Base-by-base conservation (phyloP, 768 basidiomycete genomes). In the Tephrocybe sp. region DNA sequence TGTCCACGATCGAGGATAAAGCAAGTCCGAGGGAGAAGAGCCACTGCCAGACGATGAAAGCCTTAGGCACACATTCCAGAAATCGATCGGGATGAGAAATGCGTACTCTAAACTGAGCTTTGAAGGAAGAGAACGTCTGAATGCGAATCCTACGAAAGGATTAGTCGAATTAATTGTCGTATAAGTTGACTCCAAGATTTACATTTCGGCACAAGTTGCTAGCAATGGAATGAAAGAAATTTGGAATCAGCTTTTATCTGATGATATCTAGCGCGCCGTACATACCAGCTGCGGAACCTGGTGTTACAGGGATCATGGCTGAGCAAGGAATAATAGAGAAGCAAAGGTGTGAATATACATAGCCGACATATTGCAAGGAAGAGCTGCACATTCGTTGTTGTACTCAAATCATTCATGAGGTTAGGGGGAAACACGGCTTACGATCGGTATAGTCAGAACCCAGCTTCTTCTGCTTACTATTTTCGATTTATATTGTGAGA, bases 11-110 rank as follows among this genome's bases (percentile, higher is more conserved):
- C 9, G 68, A 70, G 10, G 74, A 76, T 40, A 75, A 50, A 1
- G 72, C 69, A n/a, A 76, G 66, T 5, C 74, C 74, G 14, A 74
- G 64, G 13, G 74, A 71, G 43, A 76, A 76, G n/a, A 76, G 40
- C 72, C 73, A 76, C 74, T 76, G 46, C 30, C 34, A 16, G 30
- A 20, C 11, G 39, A 39, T 9, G 16, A 16, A 23, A 16, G 10
- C 48, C 16, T 11, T 13, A 26, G 20, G n/a, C 30, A n/a, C 11
- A 39, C 7, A n/a, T 17, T 41, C 10, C 5, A 20, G 5, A n/a
- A n/a, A n/a, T n/a, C n/a, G n/a, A n/a, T 19, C 34, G n/a, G 32
- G 17, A 35, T n/a, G 32, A 3, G 43, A 31, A 19, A 10, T 22
- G 23, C 3, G 11, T 51, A 67, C 63, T 10, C 54, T 48, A 51